phyloP scores from a whole-genome alignment of 805 yeast genomes.

The Spathaspora boniae region DNA sequence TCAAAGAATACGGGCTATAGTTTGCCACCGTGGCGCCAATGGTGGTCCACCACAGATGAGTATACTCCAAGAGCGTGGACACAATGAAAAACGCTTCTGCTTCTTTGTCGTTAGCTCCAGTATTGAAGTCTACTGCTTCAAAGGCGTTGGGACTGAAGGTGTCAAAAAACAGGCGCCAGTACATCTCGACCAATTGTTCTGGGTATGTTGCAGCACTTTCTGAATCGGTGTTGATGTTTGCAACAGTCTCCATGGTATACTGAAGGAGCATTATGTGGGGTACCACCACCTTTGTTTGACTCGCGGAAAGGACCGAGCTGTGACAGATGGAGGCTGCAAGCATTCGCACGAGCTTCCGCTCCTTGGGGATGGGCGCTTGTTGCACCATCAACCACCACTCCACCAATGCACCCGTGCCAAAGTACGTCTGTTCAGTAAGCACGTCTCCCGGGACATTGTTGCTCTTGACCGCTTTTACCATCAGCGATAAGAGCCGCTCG shows the following conservation, averaged over 20 bases:
- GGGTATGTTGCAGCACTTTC: too few relatives aligned
- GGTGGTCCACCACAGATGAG: conserved; percentile 21
- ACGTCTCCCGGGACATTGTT: not conserved
- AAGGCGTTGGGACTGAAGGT: conserved; percentile 14
- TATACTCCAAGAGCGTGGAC: conserved; percentile 13
- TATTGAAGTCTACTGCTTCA: conserved; percentile 2
- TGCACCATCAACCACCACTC: conserved; percentile 33
- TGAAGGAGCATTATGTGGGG: conserved; percentile 19
- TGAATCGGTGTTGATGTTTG: conserved; percentile 2
- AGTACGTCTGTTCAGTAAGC: conserved; percentile 12
- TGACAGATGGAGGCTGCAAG: not conserved
- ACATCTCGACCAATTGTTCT: conserved; percentile 11
- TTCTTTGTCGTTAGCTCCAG: conserved; percentile 3
- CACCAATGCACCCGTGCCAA: conserved; percentile 19
- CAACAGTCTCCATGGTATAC: conserved; percentile 9
- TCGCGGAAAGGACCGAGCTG: conserved; percentile 2
- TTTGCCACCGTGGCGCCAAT: conserved; percentile 15
- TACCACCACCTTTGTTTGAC: conserved; percentile 5
- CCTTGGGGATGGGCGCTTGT: conserved; percentile 18
- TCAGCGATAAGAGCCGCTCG: conserved; percentile 16
- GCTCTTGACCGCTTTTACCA: conserved; percentile 15
- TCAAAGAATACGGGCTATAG: conserved; percentile 4
- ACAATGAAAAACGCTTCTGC: conserved; percentile 22
- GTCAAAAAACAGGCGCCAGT: conserved; percentile 20
- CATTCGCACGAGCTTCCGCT: conserved; percentile 14